Evolutionary conservation across 179 eudicot species (phyloP).

Genomic region (Nepenthes alata): DNA sequence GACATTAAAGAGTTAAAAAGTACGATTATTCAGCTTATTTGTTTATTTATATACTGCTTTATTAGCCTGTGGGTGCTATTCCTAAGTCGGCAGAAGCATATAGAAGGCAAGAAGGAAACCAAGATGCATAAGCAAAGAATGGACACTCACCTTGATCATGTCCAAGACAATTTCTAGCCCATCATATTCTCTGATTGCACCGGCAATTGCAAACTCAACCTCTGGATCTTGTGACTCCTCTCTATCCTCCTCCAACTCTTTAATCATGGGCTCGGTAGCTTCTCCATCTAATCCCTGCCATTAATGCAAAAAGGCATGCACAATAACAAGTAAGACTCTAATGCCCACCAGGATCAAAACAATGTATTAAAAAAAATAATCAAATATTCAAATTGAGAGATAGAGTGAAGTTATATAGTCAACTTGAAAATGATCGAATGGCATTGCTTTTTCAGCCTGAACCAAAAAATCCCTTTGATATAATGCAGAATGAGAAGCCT

Average conservation of each 20-base stretch:
- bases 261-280: conserved; percentile 99
- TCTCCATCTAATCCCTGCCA: conserved; percentile 98
- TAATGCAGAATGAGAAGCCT: too few species aligned
- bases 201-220: conserved; percentile 93
- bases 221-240: conserved; percentile 99
- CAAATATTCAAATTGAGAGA: background rate
- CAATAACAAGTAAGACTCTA: background rate
- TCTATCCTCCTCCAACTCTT: conserved; percentile 95
- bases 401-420: background rate
- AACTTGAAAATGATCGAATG: too few species aligned
- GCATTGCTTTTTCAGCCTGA: too few species aligned
- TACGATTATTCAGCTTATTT: too few species aligned
- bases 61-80: too few species aligned
- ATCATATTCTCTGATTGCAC: conserved; percentile 88
- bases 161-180: conserved; percentile 84
- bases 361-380: background rate
- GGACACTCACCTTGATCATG: conserved; percentile 64
- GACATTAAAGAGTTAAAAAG: too few species aligned
- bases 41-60: too few species aligned
- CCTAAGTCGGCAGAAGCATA: too few species aligned
- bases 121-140: background rate
- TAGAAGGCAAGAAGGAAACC: too few species aligned
- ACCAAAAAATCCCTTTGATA: too few species aligned
- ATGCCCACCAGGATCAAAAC: background rate
- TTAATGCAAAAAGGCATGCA: conserved; percentile 6